These are phyloP conservation scores for Lichtheimia ramosa DNA, from an alignment of 371 early-diverging fungal species.

Conservation along the genomic window DNA sequence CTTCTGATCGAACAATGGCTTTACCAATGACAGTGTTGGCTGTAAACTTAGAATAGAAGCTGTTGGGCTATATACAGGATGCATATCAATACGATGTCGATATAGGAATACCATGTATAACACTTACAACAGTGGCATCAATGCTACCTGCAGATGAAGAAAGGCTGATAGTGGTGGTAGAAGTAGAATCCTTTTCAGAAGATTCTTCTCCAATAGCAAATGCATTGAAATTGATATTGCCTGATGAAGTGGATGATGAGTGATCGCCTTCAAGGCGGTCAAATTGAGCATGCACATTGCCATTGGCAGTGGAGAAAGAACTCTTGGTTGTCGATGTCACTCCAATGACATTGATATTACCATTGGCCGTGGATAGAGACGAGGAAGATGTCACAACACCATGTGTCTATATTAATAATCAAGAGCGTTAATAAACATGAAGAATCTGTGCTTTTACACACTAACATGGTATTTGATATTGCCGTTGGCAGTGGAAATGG, in stretches of 20 bases:
- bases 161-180: too few species aligned
- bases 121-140: slow-evolving; percentile 1
- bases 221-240: background rate
- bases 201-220: background rate
- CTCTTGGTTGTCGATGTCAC: background rate
- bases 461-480: background rate
- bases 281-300: background rate
- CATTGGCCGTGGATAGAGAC: background rate
- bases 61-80: slow-evolving; percentile 1
- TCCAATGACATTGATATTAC: background rate
- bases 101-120: background rate
- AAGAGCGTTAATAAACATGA: too few species aligned
- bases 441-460: too few species aligned
- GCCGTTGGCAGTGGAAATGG: background rate
- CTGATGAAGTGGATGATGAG: background rate
- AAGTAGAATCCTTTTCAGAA: too few species aligned
- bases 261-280: background rate
- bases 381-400: background rate
- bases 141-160: too few species aligned
- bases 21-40: background rate
- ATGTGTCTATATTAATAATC: too few species aligned
- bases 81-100: background rate
- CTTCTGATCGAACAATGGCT: background rate
- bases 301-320: background rate
- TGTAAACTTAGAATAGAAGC: background rate